phyloP scores from a whole-genome alignment of 2,329 filamentous ascomycete genomes.

The Macrophomina phaseolina region DNA sequence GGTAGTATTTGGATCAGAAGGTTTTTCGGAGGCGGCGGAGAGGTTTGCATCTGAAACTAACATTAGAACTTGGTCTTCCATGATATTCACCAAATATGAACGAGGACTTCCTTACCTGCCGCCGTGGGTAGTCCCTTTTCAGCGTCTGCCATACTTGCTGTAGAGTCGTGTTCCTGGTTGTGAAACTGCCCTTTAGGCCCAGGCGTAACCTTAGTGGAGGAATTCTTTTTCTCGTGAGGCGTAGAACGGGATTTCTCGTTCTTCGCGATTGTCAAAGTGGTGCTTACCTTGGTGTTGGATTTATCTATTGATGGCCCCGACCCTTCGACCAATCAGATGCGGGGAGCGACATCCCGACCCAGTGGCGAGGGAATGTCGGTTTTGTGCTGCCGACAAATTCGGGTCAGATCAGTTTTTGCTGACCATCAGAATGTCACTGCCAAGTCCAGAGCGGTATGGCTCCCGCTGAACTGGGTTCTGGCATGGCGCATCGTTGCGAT shows the following conservation, averaged over 20 bases:
- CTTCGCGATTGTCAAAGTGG: not conserved
- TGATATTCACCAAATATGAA: not conserved
- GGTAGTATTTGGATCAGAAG: not conserved
- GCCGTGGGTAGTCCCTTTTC: not conserved
- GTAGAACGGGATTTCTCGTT: not conserved
- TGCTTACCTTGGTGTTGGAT: not conserved
- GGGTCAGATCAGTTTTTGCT: not conserved
- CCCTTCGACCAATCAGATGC: not conserved
- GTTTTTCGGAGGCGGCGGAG: not conserved
- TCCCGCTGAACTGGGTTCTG: not conserved
- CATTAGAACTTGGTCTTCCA: not conserved
- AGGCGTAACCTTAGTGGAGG: not conserved
- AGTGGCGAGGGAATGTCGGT: not conserved
- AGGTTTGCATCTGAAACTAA: not conserved
- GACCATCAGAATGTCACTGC: not conserved
- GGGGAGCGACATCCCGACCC: conserved; percentile 1
- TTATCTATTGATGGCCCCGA: not conserved
- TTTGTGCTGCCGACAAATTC: not conserved
- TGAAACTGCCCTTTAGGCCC: no score
- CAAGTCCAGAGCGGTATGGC: not conserved
- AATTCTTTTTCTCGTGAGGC: not conserved
- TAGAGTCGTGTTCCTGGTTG: not conserved
- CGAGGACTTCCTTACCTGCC: not conserved
- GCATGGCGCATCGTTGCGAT: no score
- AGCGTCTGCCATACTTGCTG: not conserved